phyloP scores from a whole-genome alignment of 202 grass and related monocot genomes.

The Schoenoplectus tabernaemontani region DNA sequence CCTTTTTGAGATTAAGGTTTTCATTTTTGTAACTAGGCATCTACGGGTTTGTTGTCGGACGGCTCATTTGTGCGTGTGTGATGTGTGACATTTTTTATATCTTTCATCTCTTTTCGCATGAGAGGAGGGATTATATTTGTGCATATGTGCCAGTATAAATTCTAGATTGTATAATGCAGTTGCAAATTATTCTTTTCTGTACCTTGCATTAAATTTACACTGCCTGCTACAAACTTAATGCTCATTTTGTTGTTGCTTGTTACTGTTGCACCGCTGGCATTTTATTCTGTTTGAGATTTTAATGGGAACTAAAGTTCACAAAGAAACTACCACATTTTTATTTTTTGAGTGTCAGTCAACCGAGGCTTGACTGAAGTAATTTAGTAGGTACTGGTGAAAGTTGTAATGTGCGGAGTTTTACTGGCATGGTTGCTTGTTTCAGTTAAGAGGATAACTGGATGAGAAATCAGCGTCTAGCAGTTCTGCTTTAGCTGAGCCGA shows the following conservation, averaged over 20 bases:
- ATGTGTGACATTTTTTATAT: conserved; percentile 25
- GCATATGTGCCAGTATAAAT: conserved; percentile 25
- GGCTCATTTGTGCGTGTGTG: conserved; percentile 26
- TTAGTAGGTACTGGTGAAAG: background rate
- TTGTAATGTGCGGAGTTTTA: background rate
- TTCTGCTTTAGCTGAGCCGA: background rate
- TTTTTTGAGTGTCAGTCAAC: background rate
- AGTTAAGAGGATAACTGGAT: background rate
- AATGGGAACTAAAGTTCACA: background rate
- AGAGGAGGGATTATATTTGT: conserved; percentile 29
- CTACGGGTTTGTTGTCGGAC: conserved; percentile 18
- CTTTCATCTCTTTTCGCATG: conserved; percentile 25
- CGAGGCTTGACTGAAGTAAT: background rate
- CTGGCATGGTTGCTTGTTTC: background rate
- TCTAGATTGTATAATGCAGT: conserved; percentile 31
- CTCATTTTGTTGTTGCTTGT: background rate
- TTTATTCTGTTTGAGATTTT: background rate
- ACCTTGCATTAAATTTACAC: background rate
- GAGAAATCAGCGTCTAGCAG: background rate
- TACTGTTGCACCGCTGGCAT: background rate
- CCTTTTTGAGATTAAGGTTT: conserved; percentile 15
- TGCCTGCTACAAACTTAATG: background rate
- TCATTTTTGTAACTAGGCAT: conserved; percentile 24
- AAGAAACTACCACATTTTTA: background rate
- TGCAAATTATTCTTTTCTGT: conserved; percentile 12